Base-by-base conservation (phyloP, 768 basidiomycete genomes). In the Pleurotus tuoliensis region DNA sequence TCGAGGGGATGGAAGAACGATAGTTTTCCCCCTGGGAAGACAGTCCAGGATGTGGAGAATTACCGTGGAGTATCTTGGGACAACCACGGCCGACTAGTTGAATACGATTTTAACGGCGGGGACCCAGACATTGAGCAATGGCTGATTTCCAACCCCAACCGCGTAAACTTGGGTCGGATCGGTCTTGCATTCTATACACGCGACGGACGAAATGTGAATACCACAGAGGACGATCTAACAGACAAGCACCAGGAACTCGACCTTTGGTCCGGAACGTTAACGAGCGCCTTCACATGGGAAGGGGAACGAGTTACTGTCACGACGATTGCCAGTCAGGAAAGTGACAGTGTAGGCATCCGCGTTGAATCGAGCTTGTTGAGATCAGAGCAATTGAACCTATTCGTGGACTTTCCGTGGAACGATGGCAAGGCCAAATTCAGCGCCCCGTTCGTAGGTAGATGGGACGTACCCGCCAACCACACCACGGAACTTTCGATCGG, bases 1-100 rank as follows among this genome's bases (percentile, higher is more conserved):
- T 77, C 76, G 12, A 83, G 83, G 83, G 81, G 79, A 1, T 83
- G 80, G 81, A 83, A 83, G 64, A 83, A 82, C 65, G 81, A 83
- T 65, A 74, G 76, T 4, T 66, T 83, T 3, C 82, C 82, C 1
- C 57, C 66, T 1, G 73, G 73, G 4, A 67, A 69, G 50, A 79
- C 78, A 1, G 60, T 70, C 51, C 67, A 64, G 38, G 77, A 82
- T 56, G 65, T 82, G 3, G 68, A 75, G n/a, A 60, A 69, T 12
- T 84, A 82, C 62, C 66, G 69, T 2, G 82, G 83, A 8, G 72
- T 70, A 40, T 76, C 74, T 56, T 80, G 78, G 80, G 63, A 71
- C 48, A 82, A 78, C 58, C 81, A 82, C 59, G 81, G 77, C 0
- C 68, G 73, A 13, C 71, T 68, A 1, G 80, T 83, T 7, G 64